Conservation (phyloP, 352 stramenopile species). For the Thraustochytrium striatum region DNA sequence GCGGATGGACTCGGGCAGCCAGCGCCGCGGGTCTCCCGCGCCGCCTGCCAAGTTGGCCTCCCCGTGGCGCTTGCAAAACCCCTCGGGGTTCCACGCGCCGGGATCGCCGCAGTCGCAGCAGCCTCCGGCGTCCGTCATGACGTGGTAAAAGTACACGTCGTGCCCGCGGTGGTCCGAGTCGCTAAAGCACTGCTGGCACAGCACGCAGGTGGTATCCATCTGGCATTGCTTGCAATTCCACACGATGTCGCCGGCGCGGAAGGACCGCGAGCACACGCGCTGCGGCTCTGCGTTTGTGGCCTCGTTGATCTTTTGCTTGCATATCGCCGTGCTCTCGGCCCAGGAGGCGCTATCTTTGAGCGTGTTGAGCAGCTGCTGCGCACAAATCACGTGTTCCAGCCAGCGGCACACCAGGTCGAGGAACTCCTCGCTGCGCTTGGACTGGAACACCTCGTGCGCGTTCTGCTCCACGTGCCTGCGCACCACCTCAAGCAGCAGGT, state of each 20-base stretch:
- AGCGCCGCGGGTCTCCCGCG: conserved; percentile 21
- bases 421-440: not conserved
- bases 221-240: conserved; percentile 55
- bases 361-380: not conserved
- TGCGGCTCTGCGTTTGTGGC: conserved; percentile 24
- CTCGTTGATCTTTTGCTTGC: not conserved
- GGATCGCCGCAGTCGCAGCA: conserved; percentile 97
- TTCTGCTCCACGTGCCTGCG: not conserved
- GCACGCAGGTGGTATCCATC: conserved; percentile 82
- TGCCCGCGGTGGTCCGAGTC: conserved; percentile 85
- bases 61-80: conserved; percentile 90
- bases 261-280: conserved; percentile 32
- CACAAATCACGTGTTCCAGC: conserved; percentile 28
- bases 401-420: not conserved
- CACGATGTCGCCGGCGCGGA: conserved; percentile 48
- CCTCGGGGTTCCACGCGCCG: conserved; percentile 87
- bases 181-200: conserved; percentile 95
- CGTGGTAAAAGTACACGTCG: conserved; percentile 89
- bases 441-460: not conserved
- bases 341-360: not conserved
- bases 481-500: not conserved
- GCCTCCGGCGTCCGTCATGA: conserved; percentile 77
- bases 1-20: conserved; percentile 4
- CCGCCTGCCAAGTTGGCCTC: conserved; percentile 38
- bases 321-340: conserved; percentile 22